A percentile compares a stretch with the other conserved stretches of the same genome.
Evolutionary conservation across 768 basidiomycete genomes (phyloP).

Genomic region (Trametes villosa): DNA sequence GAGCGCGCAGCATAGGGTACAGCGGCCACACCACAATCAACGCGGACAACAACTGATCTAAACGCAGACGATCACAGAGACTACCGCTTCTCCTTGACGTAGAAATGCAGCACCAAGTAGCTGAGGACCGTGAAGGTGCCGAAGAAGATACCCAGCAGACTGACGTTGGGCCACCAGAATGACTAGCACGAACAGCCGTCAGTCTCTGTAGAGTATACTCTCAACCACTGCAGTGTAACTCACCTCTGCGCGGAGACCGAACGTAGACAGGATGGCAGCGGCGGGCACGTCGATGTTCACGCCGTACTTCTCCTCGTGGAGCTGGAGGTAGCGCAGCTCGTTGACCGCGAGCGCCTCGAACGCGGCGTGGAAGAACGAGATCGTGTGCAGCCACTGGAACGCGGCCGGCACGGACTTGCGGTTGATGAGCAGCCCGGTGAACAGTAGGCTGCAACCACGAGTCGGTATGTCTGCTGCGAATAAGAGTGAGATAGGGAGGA

Average conservation of each 20-base stretch:
- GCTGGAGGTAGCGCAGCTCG: constrained; percentile 89
- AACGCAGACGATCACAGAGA: neutral
- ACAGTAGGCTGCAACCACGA: constrained; percentile 68
- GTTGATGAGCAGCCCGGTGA: constrained; percentile 95
- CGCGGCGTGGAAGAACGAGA: constrained; percentile 98
- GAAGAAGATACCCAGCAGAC: constrained; percentile 85
- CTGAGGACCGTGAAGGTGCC: constrained; percentile 75
- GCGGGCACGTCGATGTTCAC: constrained; percentile 96
- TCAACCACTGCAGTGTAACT: constrained; percentile 10
- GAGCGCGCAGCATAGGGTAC: neutral
- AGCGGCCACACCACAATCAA: neutral
- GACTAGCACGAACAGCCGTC: constrained; percentile 49
- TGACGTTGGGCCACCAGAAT: constrained; percentile 99
- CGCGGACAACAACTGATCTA: neutral
- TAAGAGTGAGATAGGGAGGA: neutral
- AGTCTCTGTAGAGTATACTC: neutral
- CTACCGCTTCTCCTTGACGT: constrained; percentile 79
- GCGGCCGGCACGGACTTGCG: constrained; percentile 76
- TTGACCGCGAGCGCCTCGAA: constrained; percentile 99
- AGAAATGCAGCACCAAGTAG: constrained; percentile 82
- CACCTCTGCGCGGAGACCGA: constrained; percentile 88
- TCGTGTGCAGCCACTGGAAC: constrained; percentile 85
- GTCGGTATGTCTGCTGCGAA: neutral
- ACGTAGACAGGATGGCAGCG: constrained; percentile 92
- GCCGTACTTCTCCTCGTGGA: constrained; percentile 96